Conservation (phyloP, 2,329 filamentous ascomycete genomes). For the Beauveria rudraprayagi region DNA sequence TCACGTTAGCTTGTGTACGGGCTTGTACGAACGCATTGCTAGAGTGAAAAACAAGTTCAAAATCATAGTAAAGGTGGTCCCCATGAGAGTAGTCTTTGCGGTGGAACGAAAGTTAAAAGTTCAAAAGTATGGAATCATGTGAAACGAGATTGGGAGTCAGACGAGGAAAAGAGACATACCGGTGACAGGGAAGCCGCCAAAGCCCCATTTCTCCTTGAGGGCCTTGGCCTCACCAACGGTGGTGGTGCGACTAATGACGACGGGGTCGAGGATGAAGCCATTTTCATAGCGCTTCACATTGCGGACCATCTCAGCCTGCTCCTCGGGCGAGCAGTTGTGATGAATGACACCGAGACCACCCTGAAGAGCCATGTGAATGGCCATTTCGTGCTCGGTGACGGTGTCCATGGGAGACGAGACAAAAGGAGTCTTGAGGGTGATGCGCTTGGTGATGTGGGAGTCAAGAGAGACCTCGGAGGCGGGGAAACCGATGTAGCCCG, state of each 20-base stretch:
- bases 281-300: conserved; percentile 99
- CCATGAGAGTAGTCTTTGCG: conserved; percentile 84
- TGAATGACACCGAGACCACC: conserved; percentile 91
- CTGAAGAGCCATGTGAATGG: conserved; percentile 89
- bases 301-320: conserved; percentile 96
- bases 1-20: background rate
- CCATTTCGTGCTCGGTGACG: conserved; percentile 98
- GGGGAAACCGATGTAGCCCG: conserved; percentile 96
- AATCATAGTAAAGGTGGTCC: conserved; percentile 46
- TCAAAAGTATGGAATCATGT: conserved; percentile 73
- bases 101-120: conserved; percentile 99
- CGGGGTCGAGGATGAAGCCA: conserved; percentile 93
- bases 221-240: conserved; percentile 87
- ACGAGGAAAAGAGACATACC: conserved; percentile 52
- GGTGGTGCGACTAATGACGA: conserved; percentile 80
- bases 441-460: conserved; percentile 88
- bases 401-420: conserved; percentile 99
- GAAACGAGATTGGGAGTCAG: conserved; percentile 14
- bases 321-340: conserved; percentile 98
- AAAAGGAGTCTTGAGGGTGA: conserved; percentile 92
- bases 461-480: conserved; percentile 84
- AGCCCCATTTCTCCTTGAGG: conserved; percentile 96
- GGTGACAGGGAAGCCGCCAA: conserved; percentile 96
- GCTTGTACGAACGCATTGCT: conserved; percentile 10
- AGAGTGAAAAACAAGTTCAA: background rate